Percentiles rank a stretch among this genome's conserved stretches.
Evolutionary conservation across 2,329 filamentous ascomycete genomes (phyloP).

Genomic region (Penicillium aurantiogriseum): DNA sequence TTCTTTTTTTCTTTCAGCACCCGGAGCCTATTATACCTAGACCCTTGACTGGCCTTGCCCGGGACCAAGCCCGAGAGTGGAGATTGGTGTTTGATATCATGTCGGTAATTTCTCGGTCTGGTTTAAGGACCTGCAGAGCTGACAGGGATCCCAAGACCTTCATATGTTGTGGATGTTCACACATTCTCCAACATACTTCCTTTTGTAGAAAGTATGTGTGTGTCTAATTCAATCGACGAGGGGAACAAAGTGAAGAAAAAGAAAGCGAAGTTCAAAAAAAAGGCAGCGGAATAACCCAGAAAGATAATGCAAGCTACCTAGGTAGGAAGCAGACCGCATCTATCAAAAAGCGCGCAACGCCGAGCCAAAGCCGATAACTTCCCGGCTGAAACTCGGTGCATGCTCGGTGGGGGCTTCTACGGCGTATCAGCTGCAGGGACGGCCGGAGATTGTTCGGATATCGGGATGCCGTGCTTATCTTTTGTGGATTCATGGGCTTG

Average conservation of each 20-base stretch:
- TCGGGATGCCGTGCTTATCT: slow-evolving; percentile 8
- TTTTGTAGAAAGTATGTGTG: background rate
- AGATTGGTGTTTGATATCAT: background rate
- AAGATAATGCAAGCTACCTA: background rate
- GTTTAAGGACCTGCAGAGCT: background rate
- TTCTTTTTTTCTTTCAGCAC: background rate
- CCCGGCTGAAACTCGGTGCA: slow-evolving; percentile 17
- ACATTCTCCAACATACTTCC: background rate
- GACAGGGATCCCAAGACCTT: no score
- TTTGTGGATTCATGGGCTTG: background rate
- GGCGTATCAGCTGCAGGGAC: background rate
- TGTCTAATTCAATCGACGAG: background rate
- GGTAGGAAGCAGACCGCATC: background rate
- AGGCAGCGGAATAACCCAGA: background rate
- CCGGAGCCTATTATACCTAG: background rate
- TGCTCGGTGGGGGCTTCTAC: background rate
- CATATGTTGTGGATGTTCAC: background rate
- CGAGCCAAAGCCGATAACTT: slow-evolving; percentile 14
- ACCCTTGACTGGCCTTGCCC: background rate
- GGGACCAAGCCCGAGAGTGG: slow-evolving; percentile 1
- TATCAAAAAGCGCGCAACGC: slow-evolving; percentile 2
- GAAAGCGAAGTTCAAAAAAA: background rate
- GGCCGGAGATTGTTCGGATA: slow-evolving; percentile 4
- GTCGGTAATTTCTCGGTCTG: slow-evolving; percentile 5
- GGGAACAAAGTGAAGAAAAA: background rate